These are phyloP conservation scores for Triglochin maritima DNA, from an alignment of 106 monocot species.

Conservation along the genomic window DNA sequence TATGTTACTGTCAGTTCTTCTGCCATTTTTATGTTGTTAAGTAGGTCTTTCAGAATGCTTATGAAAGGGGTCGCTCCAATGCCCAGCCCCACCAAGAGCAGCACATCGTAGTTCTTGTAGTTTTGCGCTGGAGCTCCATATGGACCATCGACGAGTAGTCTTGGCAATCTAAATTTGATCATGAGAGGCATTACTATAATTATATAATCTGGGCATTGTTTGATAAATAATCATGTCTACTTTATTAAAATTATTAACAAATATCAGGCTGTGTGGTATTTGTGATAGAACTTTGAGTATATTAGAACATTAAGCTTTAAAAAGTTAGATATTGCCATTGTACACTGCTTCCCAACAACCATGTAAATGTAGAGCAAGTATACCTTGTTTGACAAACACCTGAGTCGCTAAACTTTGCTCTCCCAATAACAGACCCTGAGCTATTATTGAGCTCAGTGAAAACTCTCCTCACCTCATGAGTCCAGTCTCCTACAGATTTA, in stretches of 20 bases:
- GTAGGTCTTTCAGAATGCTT: constrained; percentile 74
- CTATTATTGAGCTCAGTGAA: constrained; percentile 43
- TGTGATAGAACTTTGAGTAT: too few relatives aligned
- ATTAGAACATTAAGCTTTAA: too few relatives aligned
- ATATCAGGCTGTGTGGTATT: not conserved
- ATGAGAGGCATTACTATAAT: not conserved
- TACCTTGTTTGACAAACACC: constrained; percentile 26
- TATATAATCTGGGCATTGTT: too few relatives aligned
- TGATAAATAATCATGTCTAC: too few relatives aligned
- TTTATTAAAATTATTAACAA: too few relatives aligned
- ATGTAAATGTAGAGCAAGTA: not conserved
- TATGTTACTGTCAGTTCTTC: constrained; percentile 38
- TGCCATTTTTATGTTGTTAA: constrained; percentile 60
- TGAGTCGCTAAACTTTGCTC: constrained; percentile 29
- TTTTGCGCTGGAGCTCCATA: constrained; percentile 91
- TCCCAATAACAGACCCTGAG: constrained; percentile 20
- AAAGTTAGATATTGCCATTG: too few relatives aligned
- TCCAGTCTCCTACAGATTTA: constrained; percentile 69
- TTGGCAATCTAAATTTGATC: constrained; percentile 35
- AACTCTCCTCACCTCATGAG: constrained; percentile 55
- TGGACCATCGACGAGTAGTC: constrained; percentile 75
- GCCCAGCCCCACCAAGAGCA: constrained; percentile 83
- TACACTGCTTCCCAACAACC: too few relatives aligned
- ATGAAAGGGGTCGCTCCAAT: constrained; percentile 92
- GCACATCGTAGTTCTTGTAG: constrained; percentile 72